Evolutionary conservation across 2,329 filamentous ascomycete species (phyloP), one percentile per base, ranked within the genome.

Genomic region (Scolecobasidium constrictum): DNA sequence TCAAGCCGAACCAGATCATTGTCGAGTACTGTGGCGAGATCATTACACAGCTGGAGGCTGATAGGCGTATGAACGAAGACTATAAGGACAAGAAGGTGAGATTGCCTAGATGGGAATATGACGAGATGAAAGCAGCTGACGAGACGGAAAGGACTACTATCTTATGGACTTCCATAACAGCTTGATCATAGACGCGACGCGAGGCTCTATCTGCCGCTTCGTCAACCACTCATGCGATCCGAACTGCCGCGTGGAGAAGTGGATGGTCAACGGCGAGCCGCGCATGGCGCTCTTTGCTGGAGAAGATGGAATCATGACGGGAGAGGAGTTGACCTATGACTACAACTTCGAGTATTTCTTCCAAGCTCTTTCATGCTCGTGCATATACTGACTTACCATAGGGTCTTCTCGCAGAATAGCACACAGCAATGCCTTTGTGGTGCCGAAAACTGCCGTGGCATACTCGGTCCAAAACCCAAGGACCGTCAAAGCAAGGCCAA

Each of bases 21-120:
- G 90, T 96, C 66, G 92, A 98, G 57, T 98, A 98, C 57, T 90
- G 88, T 1, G 92, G 92, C 33, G 92, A 98, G 63, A 95, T 98
- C 52, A 94, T 98, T 56, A 95, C 87, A 0, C 86, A 94, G 56
- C 80, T 81, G 21, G 92, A 98, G 60, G 94, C 88, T 56, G 87
- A 96, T 58, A 77, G 83, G 37, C 81, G 92, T 43, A 95, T 96
- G 88, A 86, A 84, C 46, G 83, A 90, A 48, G 75, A 83, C 46
- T 98, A 98, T 67, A 93, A 92, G 61, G 77, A 94, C 58, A 94
- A 94, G 53, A 82, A 92, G 65, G 87, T 94, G 60, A 61, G 77
- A 61, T 18, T 23, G 19, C 20, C 21, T 17, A 23, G 17, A 2
- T 15, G 11, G 31, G 50, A 43, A 55, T 40, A 23, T 11, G 16